phyloP scores from a whole-genome alignment of 1,284 basidiomycete genomes.

The Ceratobasidium sp. region DNA sequence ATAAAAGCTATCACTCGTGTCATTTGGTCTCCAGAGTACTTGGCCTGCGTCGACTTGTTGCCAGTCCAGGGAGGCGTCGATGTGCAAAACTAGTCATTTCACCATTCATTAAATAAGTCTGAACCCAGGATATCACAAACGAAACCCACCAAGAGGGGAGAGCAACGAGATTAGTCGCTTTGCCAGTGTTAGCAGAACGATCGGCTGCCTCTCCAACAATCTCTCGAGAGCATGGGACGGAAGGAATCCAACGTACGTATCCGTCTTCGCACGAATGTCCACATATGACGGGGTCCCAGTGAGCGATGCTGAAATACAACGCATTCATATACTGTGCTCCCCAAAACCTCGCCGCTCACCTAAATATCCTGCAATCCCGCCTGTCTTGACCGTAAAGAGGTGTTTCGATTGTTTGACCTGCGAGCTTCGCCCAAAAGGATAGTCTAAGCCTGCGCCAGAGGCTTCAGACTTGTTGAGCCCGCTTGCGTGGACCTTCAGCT shows the following conservation, averaged over 20 bases:
- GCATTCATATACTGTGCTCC: not conserved
- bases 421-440: slow-evolving; percentile 28
- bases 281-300: slow-evolving; percentile 95
- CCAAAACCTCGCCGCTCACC: slow-evolving; percentile 58
- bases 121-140: slow-evolving; percentile 46
- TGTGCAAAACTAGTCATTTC: slow-evolving; percentile 81
- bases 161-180: slow-evolving; percentile 94
- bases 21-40: slow-evolving; percentile 91
- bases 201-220: slow-evolving; percentile 91
- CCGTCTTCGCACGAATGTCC: slow-evolving; percentile 95
- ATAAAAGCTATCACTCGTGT: slow-evolving; percentile 93
- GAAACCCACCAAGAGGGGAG: slow-evolving; percentile 80
- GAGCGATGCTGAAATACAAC: slow-evolving; percentile 72
- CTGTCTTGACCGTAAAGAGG: slow-evolving; percentile 95
- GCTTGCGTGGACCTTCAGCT: slow-evolving; percentile 28
- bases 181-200: slow-evolving; percentile 95
- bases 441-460: slow-evolving; percentile 5
- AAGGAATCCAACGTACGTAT: slow-evolving; percentile 95
- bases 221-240: slow-evolving; percentile 89
- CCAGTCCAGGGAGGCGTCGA: slow-evolving; percentile 98
- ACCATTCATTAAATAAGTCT: not conserved
- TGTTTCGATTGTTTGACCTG: slow-evolving; percentile 62
- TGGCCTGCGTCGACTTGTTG: slow-evolving; percentile 96
- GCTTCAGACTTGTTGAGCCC: slow-evolving; percentile 10
- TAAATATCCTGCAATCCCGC: slow-evolving; percentile 98